Base-by-base conservation (phyloP, 1,284 basidiomycete genomes). In the Hypsizygus ulmarius region DNA sequence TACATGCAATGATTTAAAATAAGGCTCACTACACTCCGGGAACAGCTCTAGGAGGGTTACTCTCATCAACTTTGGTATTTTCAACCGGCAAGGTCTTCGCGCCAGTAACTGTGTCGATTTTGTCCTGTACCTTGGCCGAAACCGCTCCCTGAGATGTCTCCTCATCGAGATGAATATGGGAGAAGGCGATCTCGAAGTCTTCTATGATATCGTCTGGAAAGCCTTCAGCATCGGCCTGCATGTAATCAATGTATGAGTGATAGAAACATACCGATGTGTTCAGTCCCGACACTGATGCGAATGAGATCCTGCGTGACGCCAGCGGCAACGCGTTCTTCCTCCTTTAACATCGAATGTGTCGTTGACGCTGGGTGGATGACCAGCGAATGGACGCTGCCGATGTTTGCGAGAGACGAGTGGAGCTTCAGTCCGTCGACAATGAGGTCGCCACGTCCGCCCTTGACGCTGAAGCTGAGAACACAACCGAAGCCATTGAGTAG, bases 291-390 rank as follows among this genome's bases (percentile, higher is more conserved):
- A 53, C 35, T 51, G n/a, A 48, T 32, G 1, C 89, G 79, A 59
- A 93, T 88, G 43, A 92, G 68, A 65, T 93, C 90, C 21, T 77
- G 77, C 18, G 81, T 81, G 7, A 90, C 84, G 11, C 89, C 88
- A 0, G 82, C 70, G 1, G 71, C 64, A 27, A 72, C 32, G 62
- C 81, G 81, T 64, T 90, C 87, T 51, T 80, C 77, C 18, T 70
- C 71, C 10, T 69, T 73, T 43, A 90, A 69, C 66, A 90, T 87
- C 56, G 82, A 77, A 64, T 91, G 90, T 6, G 88, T 91, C 35
- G 90, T 91, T 36, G 79, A 75, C 15, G 79, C 78, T 6, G 87
- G 87, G 60, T 88, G 85, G 53, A 88, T 85, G 14, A 84, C 82
- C 12, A 51, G 43, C 2, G 52, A 48, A 3, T 49, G 44, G n/a